Evolutionary conservation across 2,329 filamentous ascomycete species (phyloP).

Genomic region (Tympanopsis confertula): DNA sequence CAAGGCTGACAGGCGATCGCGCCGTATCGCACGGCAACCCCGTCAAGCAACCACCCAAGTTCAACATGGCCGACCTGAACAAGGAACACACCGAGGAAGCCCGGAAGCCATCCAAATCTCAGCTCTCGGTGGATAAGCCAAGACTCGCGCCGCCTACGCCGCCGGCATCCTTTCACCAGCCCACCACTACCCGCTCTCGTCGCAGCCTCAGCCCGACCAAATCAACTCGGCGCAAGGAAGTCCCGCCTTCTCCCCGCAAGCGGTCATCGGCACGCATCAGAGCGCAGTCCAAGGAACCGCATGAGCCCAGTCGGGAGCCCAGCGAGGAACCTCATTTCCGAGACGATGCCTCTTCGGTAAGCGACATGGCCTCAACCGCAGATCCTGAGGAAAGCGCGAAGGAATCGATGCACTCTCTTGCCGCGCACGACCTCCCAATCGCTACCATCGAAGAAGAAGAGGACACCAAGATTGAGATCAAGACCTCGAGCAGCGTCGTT

Average conservation of each 20-base stretch:
- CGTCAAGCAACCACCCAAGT: slow-evolving; percentile 75
- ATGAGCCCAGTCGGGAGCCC: neutral
- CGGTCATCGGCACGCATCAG: slow-evolving; percentile 29
- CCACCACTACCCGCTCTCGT: slow-evolving; percentile 33
- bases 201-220: slow-evolving; percentile 48
- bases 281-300: slow-evolving; percentile 6
- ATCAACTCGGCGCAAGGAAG: slow-evolving; percentile 23
- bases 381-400: slow-evolving; percentile 1
- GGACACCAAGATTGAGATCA: slow-evolving; percentile 15
- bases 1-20: slow-evolving; percentile 44
- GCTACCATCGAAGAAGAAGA: slow-evolving; percentile 40
- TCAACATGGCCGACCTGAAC: slow-evolving; percentile 39
- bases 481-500: slow-evolving; percentile 11
- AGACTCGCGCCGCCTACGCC: slow-evolving; percentile 37
- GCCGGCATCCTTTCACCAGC: slow-evolving; percentile 24
- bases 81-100: neutral
- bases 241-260: slow-evolving; percentile 41
- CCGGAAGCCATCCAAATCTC: neutral
- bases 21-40: slow-evolving; percentile 37
- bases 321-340: neutral
- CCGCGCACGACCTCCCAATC: slow-evolving; percentile 19
- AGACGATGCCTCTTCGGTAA: neutral
- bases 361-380: neutral
- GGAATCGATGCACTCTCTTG: slow-evolving; percentile 3
- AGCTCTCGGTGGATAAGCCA: slow-evolving; percentile 14